Evolutionary conservation across 140 eudicot species (phyloP), one percentile per base, ranked within the genome.

Genomic region (Bidens hawaiensis): DNA sequence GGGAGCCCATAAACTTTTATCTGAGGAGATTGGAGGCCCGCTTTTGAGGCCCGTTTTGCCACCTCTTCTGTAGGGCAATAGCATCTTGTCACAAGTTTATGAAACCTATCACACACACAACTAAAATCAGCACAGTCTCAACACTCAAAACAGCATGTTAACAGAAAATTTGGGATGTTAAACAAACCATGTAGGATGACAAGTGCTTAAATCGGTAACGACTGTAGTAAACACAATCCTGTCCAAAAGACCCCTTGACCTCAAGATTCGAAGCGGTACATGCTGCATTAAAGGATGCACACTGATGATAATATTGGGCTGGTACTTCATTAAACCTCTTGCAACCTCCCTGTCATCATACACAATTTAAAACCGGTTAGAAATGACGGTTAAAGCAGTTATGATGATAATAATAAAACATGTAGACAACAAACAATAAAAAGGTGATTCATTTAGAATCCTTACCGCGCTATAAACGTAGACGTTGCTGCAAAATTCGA

Each of bases 251-350:
- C 99, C 96, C 81, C 75, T 93, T 60, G 96, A 67, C 76, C 99
- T 82, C 84, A 93, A 79, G 66, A 93, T 55, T 41, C 96, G 96
- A 60, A 93, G 99, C 4, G 99, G 96, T 43, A 93, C 99, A 62
- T 93, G 99, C 69, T 93, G 99, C 99, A 93, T 93, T 47, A 93
- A 62, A 46, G 99, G 99, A 81, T 93, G 99, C 67, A 93, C 99
- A 24, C 96, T 93, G 65, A 93, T 88, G 69, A 93, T 93, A 18
- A 93, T 88, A 81, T 93, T 96, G 36, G 99, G 96, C 61, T 75
- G 80, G 85, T 93, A 93, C 76, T 93, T 88, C 91, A 93, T 85
- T 78, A 93, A 67, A 54, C 96, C 99, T 67, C 81, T 88, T 43
- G 93, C 93, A 62, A 93, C 95, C 83, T 93, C 95, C 62, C 99